Evolutionary conservation across 495 filamentous ascomycete genomes (phyloP), one percentile per base, ranked within the genome.

Genomic region (Aspergillus cavernicola): DNA sequence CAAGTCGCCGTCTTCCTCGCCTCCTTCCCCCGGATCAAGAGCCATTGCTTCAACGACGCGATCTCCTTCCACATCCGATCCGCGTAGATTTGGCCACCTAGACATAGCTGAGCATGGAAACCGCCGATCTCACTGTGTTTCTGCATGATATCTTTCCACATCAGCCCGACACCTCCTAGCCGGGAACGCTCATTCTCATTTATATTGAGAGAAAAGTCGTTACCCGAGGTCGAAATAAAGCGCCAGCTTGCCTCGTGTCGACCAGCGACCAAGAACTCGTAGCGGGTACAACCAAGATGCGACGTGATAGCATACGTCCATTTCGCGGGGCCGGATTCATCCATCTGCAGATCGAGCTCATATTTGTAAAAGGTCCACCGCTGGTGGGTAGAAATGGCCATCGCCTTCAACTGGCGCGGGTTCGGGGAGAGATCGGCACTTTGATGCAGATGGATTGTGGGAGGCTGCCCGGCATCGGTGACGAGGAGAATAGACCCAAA

Each of bases 291-390:
- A 12, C 93, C 93, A 0, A 97, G 78, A 63, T 97, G 91, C 23
- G 92, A 97, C 0, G 95, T 97, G 48, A 98, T 93, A 6, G 93
- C 93, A 65, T 98, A 98, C 0, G 93, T 98, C 93, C 93, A 98
- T 61, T 93, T 90, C 4, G 92, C 88, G 23, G 87, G 83, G 3
- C 78, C 71, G 39, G 77, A 68, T 9, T 97, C 93, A 26, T 87
- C 86, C 93, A 98, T 97, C 55, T 84, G 85, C 22, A 97, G 71
- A 57, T 96, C 89, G 51, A 98, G 67, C 54, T 97, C 93, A 62
- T 98, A 98, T 56, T 93, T 87, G 70, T 95, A 97, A 63, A 98
- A 98, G 10, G 83, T 86, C 90, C 91, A 98, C 31, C 89, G 76
- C 61, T 95, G 91, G 69, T 98, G 95, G 8, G 81, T 85, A 58